Evolutionary conservation across 768 basidiomycete species (phyloP), one percentile per base, ranked within the genome.

Genomic region (Mycena alexandri): DNA sequence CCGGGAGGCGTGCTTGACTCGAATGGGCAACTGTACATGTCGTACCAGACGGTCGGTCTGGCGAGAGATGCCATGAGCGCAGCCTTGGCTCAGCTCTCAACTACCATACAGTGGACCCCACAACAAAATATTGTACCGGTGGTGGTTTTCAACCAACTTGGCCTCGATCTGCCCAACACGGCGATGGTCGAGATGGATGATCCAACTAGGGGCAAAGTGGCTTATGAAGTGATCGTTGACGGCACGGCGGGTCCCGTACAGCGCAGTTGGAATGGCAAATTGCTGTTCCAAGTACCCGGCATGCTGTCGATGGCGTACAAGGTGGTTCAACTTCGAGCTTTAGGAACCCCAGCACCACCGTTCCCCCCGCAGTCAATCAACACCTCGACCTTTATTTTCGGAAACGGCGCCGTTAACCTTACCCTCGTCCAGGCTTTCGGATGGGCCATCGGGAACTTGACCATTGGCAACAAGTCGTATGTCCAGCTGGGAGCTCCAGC

Each of bases 141-240:
- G 46, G 47, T 60, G 34, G 59, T 60, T 36, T 60, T 60, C 59
- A 60, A 60, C 59, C 59, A 60, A 41, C 59, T 60, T 25, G 59
- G 59, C 36, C 59, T 36, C 14, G 59, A 60, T 60, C 36, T 60
- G 46, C 59, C 59, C 12, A 25, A 50, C 47, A 60, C 59, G 46
- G 33, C 59, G 24, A 50, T 60, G 36, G 59, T 60, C 46, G 59
- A 60, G 59, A 60, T 60, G 47, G 48, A 60, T 41, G 59, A 60
- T 41, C 59, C 59, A 48, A 60, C 33, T 22, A 33, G 47, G 34
- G 59, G 59, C 2, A 50, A 21, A 4, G 59, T 36, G 47, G 48
- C 29, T 36, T 60, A 60, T 41, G 46, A 50, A 19, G 59, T 50
- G 21, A 25, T 60, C n/a, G 48, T 60, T 29, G 59, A 60, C 36